Evolutionary conservation across 2,329 filamentous ascomycete genomes (phyloP).

Genomic region (Hypoxylon sp.): DNA sequence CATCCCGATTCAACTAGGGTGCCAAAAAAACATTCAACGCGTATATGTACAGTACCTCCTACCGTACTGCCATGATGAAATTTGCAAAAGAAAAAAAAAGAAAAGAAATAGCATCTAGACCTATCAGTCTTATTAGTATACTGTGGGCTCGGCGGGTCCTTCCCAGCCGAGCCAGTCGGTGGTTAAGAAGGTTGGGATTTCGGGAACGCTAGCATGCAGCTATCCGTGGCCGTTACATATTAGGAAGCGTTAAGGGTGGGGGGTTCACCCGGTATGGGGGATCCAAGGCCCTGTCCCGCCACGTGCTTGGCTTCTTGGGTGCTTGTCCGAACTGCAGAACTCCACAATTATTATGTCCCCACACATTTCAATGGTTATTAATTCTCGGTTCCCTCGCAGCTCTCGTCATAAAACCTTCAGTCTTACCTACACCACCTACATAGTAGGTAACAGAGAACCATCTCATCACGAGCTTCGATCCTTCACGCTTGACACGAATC

Average conservation of each 20-base stretch:
- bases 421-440: background rate
- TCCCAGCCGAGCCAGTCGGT: conserved; percentile 35
- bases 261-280: conserved; percentile 31
- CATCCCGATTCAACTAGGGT: background rate
- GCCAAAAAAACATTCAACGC: conserved; percentile 16
- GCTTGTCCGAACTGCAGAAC: conserved; percentile 31
- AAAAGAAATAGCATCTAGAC: background rate
- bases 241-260: conserved; percentile 24
- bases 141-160: conserved; percentile 7
- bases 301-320: conserved; percentile 31
- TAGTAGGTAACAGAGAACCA: too few relatives aligned
- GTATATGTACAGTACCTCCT: too few relatives aligned
- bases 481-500: background rate
- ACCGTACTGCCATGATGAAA: conserved; percentile 1
- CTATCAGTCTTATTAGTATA: conserved; percentile 2
- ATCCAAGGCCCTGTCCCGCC: conserved; percentile 30
- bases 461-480: background rate
- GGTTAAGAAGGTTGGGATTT: conserved; percentile 31
- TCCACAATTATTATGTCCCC: conserved; percentile 29
- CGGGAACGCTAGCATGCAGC: conserved; percentile 35
- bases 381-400: background rate
- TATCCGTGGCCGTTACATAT: conserved; percentile 34
- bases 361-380: conserved; percentile 12
- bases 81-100: background rate
- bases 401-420: conserved; percentile 7